Conservation (phyloP, 345 rosid species). For the Raphanus raphanistrum region DNA sequence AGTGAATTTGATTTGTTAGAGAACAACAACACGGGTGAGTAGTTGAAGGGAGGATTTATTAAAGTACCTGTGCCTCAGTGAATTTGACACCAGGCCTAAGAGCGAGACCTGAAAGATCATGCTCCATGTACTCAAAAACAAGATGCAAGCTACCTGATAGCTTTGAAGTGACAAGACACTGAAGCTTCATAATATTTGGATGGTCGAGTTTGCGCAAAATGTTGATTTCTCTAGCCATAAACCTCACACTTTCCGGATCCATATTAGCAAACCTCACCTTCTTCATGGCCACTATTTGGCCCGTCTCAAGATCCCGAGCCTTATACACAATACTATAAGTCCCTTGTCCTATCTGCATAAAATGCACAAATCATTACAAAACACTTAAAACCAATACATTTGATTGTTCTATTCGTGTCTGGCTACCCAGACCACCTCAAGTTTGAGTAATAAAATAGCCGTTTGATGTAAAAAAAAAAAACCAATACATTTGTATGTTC, state of each 20-base stretch:
- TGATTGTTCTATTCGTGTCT: neutral
- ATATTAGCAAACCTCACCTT: constrained; percentile 80
- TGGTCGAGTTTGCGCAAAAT: constrained; percentile 79
- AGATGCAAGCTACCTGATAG: constrained; percentile 78
- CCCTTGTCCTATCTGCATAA: constrained; percentile 90
- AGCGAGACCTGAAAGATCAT: constrained; percentile 84
- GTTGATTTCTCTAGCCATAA: constrained; percentile 93
- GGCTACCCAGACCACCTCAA: too few species aligned
- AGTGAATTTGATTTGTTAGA: neutral
- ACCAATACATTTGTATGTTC: neutral
- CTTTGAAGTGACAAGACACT: constrained; percentile 75
- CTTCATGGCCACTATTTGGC: constrained; percentile 83
- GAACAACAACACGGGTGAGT: constrained; percentile 2
- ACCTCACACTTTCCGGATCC: constrained; percentile 92
- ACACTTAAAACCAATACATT: neutral
- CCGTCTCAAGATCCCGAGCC: constrained; percentile 72
- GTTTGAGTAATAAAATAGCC: too few species aligned
- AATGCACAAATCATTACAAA: constrained; percentile 1
- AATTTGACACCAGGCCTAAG: constrained; percentile 72
- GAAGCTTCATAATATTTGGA: constrained; percentile 87
- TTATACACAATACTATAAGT: constrained; percentile 84
- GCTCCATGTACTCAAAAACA: constrained; percentile 95
- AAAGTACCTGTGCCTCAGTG: constrained; percentile 71
- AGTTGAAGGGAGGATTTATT: neutral
- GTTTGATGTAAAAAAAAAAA: neutral